Evolutionary conservation across 2,329 filamentous ascomycete genomes (phyloP), one percentile per base, ranked within the genome.

Genomic region (Tolypocladium capitatum): DNA sequence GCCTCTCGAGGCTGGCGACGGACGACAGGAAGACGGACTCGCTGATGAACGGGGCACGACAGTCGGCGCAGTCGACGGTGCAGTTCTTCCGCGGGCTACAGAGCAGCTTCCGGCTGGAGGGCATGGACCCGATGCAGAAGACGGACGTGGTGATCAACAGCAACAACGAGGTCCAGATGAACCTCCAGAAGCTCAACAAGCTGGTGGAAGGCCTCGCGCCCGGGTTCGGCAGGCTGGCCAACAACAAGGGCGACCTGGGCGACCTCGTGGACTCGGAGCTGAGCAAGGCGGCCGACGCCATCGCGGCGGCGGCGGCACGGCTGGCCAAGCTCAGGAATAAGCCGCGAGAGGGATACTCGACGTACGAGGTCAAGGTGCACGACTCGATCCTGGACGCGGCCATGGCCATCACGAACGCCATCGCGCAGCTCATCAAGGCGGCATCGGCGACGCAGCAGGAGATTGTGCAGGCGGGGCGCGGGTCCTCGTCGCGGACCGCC

Each of bases 121-220:
- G 86, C 48, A 79, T 97, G 64, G 90, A 95, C 55, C 80, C 87
- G 14, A 75, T 94, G 53, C 86, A 94, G 64, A 95, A 94, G 79
- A 94, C 89, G 3, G 91, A 97, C 53, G 88, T 97, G 32, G 91
- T 98, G 48, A 94, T 98, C 70, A 94, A 92, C 69, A 91, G 86
- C 73, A 97, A 95, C 67, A 87, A 94, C 54, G 92, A 98, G 55
- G 90, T 97, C 10, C 87, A 96, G 63, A 84, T 94, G 67, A 89
- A 94, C 56, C 74, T 98, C 46, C 91, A 97, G 69, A 86, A 85
- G 61, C 76, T 98, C 54, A 95, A 89, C 65, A 96, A 95, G 71
- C 73, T 95, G 45, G 89, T 91, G 1, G 92, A 98, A 63, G 78
- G 83, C 0, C 95, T 97, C 58, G 87, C 90, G 2, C 91, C 91